Evolutionary conservation across 2,329 filamentous ascomycete genomes (phyloP).

Genomic region (Aureobasidium sp.): DNA sequence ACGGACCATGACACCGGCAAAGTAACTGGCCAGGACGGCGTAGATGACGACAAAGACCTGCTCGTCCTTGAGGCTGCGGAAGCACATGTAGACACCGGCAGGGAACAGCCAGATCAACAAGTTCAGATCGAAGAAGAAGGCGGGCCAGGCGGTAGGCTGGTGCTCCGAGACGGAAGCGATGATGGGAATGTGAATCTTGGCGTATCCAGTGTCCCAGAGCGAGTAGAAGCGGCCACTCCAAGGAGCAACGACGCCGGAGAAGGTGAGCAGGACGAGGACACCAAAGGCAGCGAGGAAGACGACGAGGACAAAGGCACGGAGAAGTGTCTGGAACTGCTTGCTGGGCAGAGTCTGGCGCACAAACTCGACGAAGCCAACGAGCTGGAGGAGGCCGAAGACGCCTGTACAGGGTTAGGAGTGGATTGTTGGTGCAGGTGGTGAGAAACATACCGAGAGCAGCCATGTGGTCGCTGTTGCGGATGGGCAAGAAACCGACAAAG

Average conservation of each 20-base stretch:
- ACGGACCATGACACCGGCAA: conserved; percentile 98
- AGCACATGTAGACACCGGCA: conserved; percentile 96
- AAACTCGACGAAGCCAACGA: conserved; percentile 88
- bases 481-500: conserved; percentile 93
- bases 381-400: conserved; percentile 86
- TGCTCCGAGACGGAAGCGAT: conserved; percentile 99
- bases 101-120: conserved; percentile 99
- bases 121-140: conserved; percentile 98
- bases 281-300: conserved; percentile 67
- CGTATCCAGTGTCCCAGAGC: conserved; percentile 96
- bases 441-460: conserved; percentile 61
- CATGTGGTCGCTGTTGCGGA: conserved; percentile 98
- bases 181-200: conserved; percentile 98
- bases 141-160: conserved; percentile 96
- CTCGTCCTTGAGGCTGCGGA: conserved; percentile 87
- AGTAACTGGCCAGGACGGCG: conserved; percentile 93
- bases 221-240: conserved; percentile 99
- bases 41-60: conserved; percentile 98
- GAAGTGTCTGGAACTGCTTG: conserved; percentile 88
- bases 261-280: conserved; percentile 74
- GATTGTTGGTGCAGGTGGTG: conserved; percentile 34
- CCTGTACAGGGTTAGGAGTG: background rate
- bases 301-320: conserved; percentile 66
- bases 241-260: conserved; percentile 85
- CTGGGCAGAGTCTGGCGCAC: conserved; percentile 80